Evolutionary conservation across 2,329 filamentous ascomycete genomes (phyloP).

Genomic region (Chaetomiaceae sp.): DNA sequence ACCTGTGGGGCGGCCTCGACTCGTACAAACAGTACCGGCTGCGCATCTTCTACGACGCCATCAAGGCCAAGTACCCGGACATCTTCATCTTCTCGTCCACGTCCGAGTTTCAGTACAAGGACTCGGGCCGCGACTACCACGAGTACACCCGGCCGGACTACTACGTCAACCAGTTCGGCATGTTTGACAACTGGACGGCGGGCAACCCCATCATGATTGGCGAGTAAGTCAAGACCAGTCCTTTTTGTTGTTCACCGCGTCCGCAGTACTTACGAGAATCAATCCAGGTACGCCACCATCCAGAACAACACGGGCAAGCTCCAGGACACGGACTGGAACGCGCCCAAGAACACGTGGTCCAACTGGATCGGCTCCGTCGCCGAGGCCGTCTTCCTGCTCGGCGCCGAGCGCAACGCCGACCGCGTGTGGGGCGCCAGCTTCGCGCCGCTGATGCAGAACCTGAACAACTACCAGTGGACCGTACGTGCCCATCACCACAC

Average conservation of each 20-base stretch:
- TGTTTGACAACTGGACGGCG: constrained; percentile 32
- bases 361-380: constrained; percentile 41
- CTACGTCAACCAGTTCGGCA: constrained; percentile 43
- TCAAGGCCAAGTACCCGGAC: constrained; percentile 30
- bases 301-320: constrained; percentile 7
- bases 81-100: constrained; percentile 29
- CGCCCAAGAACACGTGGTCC: constrained; percentile 6
- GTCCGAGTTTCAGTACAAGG: constrained; percentile 9
- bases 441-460: constrained; percentile 30
- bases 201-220: constrained; percentile 25
- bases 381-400: constrained; percentile 60
- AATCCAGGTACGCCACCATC: not conserved
- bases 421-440: constrained; percentile 49
- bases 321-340: constrained; percentile 2
- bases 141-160: constrained; percentile 37
- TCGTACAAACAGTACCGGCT: constrained; percentile 40
- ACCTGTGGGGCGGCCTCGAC: constrained; percentile 44
- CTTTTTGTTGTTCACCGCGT: too few species aligned
- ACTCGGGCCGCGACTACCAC: constrained; percentile 22
- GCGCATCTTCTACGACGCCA: constrained; percentile 52
- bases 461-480: constrained; percentile 46
- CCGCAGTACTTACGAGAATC: too few species aligned
- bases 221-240: constrained; percentile 33
- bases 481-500: constrained; percentile 8
- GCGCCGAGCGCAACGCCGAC: constrained; percentile 59